A percentile compares a stretch with the other conserved stretches of the same genome.
These are phyloP conservation scores for Schizochytrium sp. DNA, from an alignment of 108 stramenopile genomes.

Conservation along the genomic window DNA sequence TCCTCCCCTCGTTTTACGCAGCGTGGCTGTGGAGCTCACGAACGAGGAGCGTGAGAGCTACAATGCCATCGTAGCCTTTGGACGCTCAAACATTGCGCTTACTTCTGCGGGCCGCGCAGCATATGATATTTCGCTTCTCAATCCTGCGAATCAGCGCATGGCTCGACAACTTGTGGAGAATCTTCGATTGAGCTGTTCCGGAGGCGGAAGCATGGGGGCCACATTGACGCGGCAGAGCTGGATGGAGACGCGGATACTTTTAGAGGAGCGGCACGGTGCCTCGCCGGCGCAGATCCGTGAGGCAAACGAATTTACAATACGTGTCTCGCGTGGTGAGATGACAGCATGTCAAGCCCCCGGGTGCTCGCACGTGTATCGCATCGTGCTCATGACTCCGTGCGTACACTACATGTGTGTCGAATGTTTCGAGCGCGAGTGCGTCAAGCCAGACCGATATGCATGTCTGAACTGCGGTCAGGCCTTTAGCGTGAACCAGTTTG, in stretches of 20 bases:
- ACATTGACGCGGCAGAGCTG: neutral
- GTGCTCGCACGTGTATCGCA: neutral
- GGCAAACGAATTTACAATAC: neutral
- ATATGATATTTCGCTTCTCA: neutral
- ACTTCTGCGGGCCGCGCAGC: neutral
- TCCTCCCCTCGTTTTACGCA: neutral
- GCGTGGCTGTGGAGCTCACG: neutral
- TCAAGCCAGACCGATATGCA: neutral
- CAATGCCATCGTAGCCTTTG: neutral
- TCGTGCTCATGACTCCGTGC: slow-evolving; percentile 11
- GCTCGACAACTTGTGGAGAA: neutral
- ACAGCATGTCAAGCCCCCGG: neutral
- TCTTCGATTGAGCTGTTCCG: neutral
- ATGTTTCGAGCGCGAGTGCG: neutral
- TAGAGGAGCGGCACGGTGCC: neutral
- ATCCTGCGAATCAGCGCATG: neutral
- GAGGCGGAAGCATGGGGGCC: neutral
- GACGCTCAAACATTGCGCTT: neutral
- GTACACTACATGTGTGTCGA: neutral
- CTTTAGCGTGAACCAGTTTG: neutral
- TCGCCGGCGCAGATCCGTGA: neutral
- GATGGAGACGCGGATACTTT: neutral
- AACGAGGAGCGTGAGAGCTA: neutral
- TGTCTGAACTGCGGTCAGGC: neutral
- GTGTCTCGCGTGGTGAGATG: neutral